Conservation (phyloP, 2,329 filamentous ascomycete species). For the Claviceps sorghi region DNA sequence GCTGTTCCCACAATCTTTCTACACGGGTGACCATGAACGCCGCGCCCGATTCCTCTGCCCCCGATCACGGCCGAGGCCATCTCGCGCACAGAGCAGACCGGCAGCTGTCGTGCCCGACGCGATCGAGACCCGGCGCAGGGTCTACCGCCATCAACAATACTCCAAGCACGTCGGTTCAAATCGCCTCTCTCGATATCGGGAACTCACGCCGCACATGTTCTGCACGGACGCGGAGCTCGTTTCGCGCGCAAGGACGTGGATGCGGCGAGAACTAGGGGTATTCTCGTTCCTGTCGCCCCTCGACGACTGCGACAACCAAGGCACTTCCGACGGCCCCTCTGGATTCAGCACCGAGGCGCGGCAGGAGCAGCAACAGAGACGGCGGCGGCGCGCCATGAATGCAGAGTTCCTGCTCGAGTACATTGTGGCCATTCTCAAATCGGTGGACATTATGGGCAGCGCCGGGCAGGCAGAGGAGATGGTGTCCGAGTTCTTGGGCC, state of each 20-base stretch:
- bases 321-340: constrained; percentile 7
- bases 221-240: constrained; percentile 50
- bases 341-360: constrained; percentile 27
- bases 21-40: neutral
- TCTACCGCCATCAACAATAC: constrained; percentile 61
- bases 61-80: neutral
- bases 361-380: neutral
- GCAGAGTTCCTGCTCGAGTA: constrained; percentile 79
- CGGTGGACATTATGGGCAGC: constrained; percentile 66
- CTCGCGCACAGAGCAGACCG: constrained; percentile 1
- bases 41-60: neutral
- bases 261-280: constrained; percentile 70
- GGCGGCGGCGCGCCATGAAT: constrained; percentile 27
- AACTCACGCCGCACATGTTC: constrained; percentile 56
- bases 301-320: constrained; percentile 14
- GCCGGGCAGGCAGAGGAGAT: constrained; percentile 67
- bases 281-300: constrained; percentile 54
- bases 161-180: constrained; percentile 76
- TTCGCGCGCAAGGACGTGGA: constrained; percentile 64
- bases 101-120: constrained; percentile 4
- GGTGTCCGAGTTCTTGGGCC: constrained; percentile 62
- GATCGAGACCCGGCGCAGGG: constrained; percentile 42
- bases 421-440: constrained; percentile 68
- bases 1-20: neutral
- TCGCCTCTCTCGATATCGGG: constrained; percentile 57